A percentile compares a stretch with the other conserved stretches of the same genome.
Evolutionary conservation across 2,329 filamentous ascomycete species (phyloP).

Genomic region (Amphichorda felina): DNA sequence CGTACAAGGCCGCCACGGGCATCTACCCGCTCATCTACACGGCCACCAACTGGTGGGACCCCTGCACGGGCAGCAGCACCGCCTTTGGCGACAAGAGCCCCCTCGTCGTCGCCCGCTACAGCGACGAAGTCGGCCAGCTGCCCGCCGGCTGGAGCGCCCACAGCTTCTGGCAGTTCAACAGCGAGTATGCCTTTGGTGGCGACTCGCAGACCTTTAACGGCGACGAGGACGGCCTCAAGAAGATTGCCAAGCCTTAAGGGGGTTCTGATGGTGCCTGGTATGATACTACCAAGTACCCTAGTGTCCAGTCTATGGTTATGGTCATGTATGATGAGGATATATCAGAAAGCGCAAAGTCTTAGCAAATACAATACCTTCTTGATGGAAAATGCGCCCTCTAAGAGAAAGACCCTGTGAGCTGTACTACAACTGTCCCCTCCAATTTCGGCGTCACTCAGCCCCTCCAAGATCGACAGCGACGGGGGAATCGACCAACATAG

Average conservation of each 20-base stretch:
- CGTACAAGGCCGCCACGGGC: constrained; percentile 31
- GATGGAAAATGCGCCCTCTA: too few relatives aligned
- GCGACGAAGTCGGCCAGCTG: constrained; percentile 25
- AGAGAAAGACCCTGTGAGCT: too few relatives aligned
- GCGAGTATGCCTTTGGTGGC: constrained; percentile 8
- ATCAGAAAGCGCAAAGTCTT: too few relatives aligned
- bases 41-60: constrained; percentile 39
- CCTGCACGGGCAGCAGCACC: constrained; percentile 36
- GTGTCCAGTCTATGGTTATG: too few relatives aligned
- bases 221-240: constrained; percentile 8
- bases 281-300: too few relatives aligned
- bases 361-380: too few relatives aligned
- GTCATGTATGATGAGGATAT: too few relatives aligned
- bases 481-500: too few relatives aligned
- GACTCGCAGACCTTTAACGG: constrained; percentile 12
- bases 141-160: constrained; percentile 39
- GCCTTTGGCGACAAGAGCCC: constrained; percentile 33
- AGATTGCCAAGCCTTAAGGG: constrained; percentile 8
- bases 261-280: too few relatives aligned
- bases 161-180: constrained; percentile 30
- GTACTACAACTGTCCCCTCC: too few relatives aligned
- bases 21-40: constrained; percentile 41
- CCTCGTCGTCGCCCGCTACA: constrained; percentile 34
- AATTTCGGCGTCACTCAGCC: too few relatives aligned
- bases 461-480: too few relatives aligned